phyloP scores from a whole-genome alignment of 2,329 filamentous ascomycete genomes.

The Corniculantispora saksenae region DNA sequence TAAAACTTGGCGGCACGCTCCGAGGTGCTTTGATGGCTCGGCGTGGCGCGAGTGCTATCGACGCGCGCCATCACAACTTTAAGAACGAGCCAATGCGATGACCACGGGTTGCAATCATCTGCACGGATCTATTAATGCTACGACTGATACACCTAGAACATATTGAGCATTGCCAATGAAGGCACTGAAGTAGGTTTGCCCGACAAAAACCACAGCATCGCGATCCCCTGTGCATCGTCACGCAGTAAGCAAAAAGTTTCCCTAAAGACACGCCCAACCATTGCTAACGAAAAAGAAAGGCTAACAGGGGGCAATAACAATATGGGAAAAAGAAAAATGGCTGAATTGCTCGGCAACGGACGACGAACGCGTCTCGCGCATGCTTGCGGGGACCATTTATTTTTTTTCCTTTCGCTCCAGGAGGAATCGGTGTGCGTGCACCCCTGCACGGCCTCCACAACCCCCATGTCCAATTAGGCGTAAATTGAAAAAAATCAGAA shows the following conservation, averaged over 20 bases:
- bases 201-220: too few relatives aligned
- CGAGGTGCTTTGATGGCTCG: too few relatives aligned
- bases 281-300: not conserved
- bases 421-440: slow-evolving; percentile 3
- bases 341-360: slow-evolving; percentile 5
- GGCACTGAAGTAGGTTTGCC: too few relatives aligned
- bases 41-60: too few relatives aligned
- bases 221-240: not conserved
- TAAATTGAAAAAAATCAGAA: not conserved
- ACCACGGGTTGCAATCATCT: too few relatives aligned
- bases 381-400: not conserved
- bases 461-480: slow-evolving; percentile 3
- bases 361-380: slow-evolving; percentile 6
- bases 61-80: too few relatives aligned
- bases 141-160: too few relatives aligned
- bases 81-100: too few relatives aligned
- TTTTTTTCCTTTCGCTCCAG: not conserved
- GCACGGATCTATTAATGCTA: too few relatives aligned
- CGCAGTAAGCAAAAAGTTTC: not conserved
- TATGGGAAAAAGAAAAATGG: not conserved
- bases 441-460: slow-evolving; percentile 1
- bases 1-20: too few relatives aligned
- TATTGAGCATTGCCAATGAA: too few relatives aligned
- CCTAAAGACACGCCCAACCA: not conserved
- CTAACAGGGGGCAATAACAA: not conserved